phyloP scores from a whole-genome alignment of 2,329 filamentous ascomycete genomes.

The Colletotrichum ledebouriae region DNA sequence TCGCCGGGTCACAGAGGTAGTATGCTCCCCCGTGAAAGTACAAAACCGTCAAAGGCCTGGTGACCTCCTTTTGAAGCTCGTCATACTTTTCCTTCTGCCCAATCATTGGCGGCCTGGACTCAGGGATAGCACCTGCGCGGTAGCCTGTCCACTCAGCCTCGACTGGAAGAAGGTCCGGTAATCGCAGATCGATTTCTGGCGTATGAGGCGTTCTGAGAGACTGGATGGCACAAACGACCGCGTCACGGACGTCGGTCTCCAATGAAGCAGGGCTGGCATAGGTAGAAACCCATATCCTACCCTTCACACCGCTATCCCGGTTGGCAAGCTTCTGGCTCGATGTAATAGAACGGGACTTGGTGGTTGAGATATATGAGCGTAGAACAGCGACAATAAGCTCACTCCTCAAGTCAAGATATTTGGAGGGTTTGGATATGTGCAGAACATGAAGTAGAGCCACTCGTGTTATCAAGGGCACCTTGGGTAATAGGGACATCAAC shows the following conservation, averaged over 20 bases:
- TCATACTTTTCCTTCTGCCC: slow-evolving; percentile 75
- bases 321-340: slow-evolving; percentile 74
- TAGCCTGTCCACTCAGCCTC: slow-evolving; percentile 85
- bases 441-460: slow-evolving; percentile 75
- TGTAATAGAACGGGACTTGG: slow-evolving; percentile 64
- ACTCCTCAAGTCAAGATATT: slow-evolving; percentile 83
- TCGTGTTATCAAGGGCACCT: slow-evolving; percentile 73
- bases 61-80: slow-evolving; percentile 76
- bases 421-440: slow-evolving; percentile 75
- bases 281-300: slow-evolving; percentile 84
- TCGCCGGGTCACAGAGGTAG: slow-evolving; percentile 78
- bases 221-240: slow-evolving; percentile 70
- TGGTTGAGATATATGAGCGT: slow-evolving; percentile 70
- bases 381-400: slow-evolving; percentile 79
- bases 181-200: slow-evolving; percentile 48
- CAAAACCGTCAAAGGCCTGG: slow-evolving; percentile 72
- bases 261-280: slow-evolving; percentile 73
- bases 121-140: slow-evolving; percentile 64
- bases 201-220: slow-evolving; percentile 55
- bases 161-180: slow-evolving; percentile 68
- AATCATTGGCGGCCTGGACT: slow-evolving; percentile 66
- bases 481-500: slow-evolving; percentile 59
- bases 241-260: slow-evolving; percentile 68
- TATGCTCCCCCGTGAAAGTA: slow-evolving; percentile 85
- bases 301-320: slow-evolving; percentile 78